Conservation (phyloP, 371 early-diverging fungal genomes). For the Mortierella sp. region DNA sequence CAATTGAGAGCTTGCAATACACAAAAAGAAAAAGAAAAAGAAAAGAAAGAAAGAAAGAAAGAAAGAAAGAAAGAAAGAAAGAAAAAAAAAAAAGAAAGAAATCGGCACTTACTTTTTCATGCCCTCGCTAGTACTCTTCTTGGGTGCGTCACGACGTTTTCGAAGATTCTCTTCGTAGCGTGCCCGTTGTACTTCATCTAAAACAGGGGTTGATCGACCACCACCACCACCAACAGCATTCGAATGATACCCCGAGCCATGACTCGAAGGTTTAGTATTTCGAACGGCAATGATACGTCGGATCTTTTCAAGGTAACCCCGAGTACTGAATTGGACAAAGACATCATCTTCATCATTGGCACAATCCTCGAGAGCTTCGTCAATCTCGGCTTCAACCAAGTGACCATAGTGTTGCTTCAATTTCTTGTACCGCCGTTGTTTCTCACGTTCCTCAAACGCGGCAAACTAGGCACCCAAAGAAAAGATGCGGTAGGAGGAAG, state of each 20-base stretch:
- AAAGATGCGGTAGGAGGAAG: not conserved
- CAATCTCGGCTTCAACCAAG: constrained; percentile 83
- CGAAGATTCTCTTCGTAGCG: constrained; percentile 84
- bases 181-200: constrained; percentile 83
- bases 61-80: not conserved
- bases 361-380: constrained; percentile 79
- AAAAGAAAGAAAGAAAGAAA: not conserved
- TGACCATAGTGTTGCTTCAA: constrained; percentile 79
- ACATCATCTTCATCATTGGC: constrained; percentile 85
- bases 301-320: constrained; percentile 73
- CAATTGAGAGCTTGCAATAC: constrained; percentile 5
- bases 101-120: constrained; percentile 75
- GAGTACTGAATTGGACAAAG: constrained; percentile 77
- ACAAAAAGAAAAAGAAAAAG: not conserved
- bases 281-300: constrained; percentile 74
- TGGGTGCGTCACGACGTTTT: constrained; percentile 81
- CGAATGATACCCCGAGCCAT: constrained; percentile 12
- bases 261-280: constrained; percentile 52
- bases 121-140: constrained; percentile 80
- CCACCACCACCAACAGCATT: constrained; percentile 14
- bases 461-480: constrained; percentile 61
- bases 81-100: not conserved
- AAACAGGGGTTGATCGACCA: constrained; percentile 47
- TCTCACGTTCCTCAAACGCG: constrained; percentile 80
- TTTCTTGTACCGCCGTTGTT: constrained; percentile 74